Evolutionary conservation across 2,329 filamentous ascomycete species (phyloP), one percentile per base, ranked within the genome.

Genomic region (Dactylellina cionopaga): DNA sequence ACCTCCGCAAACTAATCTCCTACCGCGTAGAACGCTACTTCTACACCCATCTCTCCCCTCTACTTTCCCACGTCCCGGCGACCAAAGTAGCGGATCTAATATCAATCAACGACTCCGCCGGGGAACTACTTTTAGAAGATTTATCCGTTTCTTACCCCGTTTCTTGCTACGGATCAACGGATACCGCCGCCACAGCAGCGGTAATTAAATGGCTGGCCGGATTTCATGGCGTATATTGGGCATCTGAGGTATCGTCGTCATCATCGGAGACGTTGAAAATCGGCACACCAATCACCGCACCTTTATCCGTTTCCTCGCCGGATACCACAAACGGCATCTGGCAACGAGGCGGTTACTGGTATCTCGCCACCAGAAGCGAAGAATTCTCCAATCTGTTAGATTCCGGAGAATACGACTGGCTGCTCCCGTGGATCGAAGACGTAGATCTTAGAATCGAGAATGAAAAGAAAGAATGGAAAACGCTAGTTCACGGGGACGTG

Each of bases 331-430:
- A 64, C 3, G 80, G 79, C 3, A 72, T 86, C 1, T 90, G 88
- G 88, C 79, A 88, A 5, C 88, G 90, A 43, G 88, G 88, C 0
- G 88, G 88, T 0, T 90, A 90, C 76, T 89, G 88, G 0, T 90
- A 90, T 75, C 85, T 90, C 0, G 85, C 86, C 0, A 90, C 88
- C 0, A 83, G 88, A 3, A 81, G 81, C 5, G 83, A 78, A 15
- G 88, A 90, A 77, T 89, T 86, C 68, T 77, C 77, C 0, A 79
- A 78, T 0, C 82, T 90, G 0, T 79, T 76, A 0, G 74, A 78
- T 0, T 85, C 52, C n/a, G 44, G 39, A 2, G 78, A 81, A 13
- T 85, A 84, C 0, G 86, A 88, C 76, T 90, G 88, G 87, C 84
- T 81, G 0, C 74, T 78, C 0, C 77, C 80, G 0, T 80, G 89